Evolutionary conservation across 106 monocot species (phyloP).

Genomic region (Acorus gramineus): DNA sequence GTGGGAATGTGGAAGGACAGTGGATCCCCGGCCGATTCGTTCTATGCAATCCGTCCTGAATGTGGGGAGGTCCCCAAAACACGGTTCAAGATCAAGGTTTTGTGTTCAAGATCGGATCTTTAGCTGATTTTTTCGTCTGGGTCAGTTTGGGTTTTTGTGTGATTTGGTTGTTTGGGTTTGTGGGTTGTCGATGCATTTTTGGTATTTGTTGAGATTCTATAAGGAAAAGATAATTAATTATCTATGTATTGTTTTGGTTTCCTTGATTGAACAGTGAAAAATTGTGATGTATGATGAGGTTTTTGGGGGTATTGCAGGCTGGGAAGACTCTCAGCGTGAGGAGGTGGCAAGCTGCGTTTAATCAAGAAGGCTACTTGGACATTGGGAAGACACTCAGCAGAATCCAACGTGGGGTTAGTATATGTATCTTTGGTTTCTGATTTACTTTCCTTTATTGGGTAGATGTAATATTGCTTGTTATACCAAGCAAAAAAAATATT

Average conservation of each 20-base stretch:
- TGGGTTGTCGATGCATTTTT: slow-evolving; percentile 1
- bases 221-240: not conserved
- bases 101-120: not conserved
- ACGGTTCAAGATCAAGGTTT: slow-evolving; percentile 71
- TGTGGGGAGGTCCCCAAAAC: slow-evolving; percentile 57
- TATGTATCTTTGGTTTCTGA: too few species aligned
- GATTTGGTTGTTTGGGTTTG: not conserved
- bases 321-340: slow-evolving; percentile 58
- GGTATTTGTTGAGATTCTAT: not conserved
- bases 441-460: too few species aligned
- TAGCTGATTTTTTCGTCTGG: not conserved
- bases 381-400: slow-evolving; percentile 44
- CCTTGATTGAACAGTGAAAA: too few species aligned
- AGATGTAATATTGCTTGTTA: too few species aligned
- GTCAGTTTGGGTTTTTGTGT: not conserved
- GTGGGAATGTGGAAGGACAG: slow-evolving; percentile 38
- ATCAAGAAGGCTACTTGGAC: slow-evolving; percentile 51
- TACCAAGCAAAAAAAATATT: too few species aligned
- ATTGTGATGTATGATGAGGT: too few species aligned
- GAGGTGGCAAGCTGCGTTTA: slow-evolving; percentile 65
- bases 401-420: slow-evolving; percentile 53
- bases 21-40: slow-evolving; percentile 38
- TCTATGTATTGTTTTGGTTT: not conserved
- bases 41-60: slow-evolving; percentile 47
- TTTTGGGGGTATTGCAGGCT: slow-evolving; percentile 17